Evolutionary conservation across 2,329 filamentous ascomycete species (phyloP).

Genomic region (Penicillium expansum): DNA sequence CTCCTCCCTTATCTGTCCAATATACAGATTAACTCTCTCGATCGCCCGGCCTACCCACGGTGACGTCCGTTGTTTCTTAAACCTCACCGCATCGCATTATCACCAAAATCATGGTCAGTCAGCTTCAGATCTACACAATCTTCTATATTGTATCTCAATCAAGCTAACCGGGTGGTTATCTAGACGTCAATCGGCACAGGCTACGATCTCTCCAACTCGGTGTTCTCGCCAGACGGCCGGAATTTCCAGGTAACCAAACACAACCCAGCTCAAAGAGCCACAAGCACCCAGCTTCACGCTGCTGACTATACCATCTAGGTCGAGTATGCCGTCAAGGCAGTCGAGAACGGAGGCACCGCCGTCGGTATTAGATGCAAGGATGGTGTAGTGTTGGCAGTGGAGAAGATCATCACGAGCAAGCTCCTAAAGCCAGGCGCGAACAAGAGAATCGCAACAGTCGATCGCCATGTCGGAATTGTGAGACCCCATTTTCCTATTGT

Average conservation of each 20-base stretch:
- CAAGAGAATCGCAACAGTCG: slow-evolving; percentile 93
- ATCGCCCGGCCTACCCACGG: background rate
- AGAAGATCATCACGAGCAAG: slow-evolving; percentile 96
- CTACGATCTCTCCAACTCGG: slow-evolving; percentile 98
- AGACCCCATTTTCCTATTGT: slow-evolving; percentile 33
- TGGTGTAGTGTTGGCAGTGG: slow-evolving; percentile 90
- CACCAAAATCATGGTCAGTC: slow-evolving; percentile 20
- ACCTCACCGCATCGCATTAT: slow-evolving; percentile 9
- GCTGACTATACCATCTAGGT: slow-evolving; percentile 48
- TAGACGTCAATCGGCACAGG: slow-evolving; percentile 99
- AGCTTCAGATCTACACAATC: background rate
- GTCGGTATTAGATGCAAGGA: slow-evolving; percentile 97
- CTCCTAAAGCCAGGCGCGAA: slow-evolving; percentile 92
- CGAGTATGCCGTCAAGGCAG: slow-evolving; percentile 97
- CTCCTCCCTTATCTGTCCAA: background rate
- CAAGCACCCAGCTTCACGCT: background rate
- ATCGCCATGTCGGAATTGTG: slow-evolving; percentile 91
- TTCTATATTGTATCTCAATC: background rate
- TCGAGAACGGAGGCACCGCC: slow-evolving; percentile 95
- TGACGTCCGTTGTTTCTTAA: slow-evolving; percentile 6
- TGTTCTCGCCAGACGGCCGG: slow-evolving; percentile 97
- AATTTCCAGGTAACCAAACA: slow-evolving; percentile 78
- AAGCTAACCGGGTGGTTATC: slow-evolving; percentile 16
- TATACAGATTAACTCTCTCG: background rate
- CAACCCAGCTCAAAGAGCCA: background rate